Percentiles rank a stretch among this genome's conserved stretches.
These are phyloP conservation scores for Nissolia schottii DNA, from an alignment of 306 rosid genomes.

Conservation along the genomic window DNA sequence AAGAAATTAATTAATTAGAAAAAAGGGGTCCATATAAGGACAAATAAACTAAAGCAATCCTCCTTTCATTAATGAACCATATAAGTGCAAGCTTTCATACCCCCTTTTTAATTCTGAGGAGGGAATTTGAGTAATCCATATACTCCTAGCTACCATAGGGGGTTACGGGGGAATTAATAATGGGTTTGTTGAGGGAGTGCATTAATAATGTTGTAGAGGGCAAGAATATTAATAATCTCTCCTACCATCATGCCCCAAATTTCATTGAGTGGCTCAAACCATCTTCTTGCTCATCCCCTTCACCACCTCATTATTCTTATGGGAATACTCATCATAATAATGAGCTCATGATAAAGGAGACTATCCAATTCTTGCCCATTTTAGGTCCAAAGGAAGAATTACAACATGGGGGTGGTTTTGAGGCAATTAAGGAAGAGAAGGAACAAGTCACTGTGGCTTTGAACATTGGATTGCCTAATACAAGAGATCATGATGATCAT, in stretches of 20 bases:
- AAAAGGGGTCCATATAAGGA: constrained; percentile 33
- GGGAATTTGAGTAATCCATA: constrained; percentile 32
- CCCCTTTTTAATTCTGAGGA: constrained; percentile 38
- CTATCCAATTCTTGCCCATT: constrained; percentile 69
- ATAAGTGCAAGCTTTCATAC: constrained; percentile 44
- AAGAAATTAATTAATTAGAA: too few species aligned
- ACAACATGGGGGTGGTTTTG: constrained; percentile 33
- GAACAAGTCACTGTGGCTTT: constrained; percentile 63
- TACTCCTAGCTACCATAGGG: too few species aligned
- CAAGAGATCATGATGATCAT: background rate
- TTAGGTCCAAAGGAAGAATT: constrained; percentile 35
- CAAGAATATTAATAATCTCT: constrained; percentile 26
- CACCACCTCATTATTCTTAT: constrained; percentile 23
- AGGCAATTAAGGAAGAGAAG: constrained; percentile 51
- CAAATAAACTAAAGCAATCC: constrained; percentile 46
- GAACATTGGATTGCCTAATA: constrained; percentile 78
- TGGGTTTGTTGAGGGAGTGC: constrained; percentile 58
- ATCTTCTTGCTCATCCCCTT: constrained; percentile 34
- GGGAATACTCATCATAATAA: background rate
- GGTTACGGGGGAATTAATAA: constrained; percentile 34
- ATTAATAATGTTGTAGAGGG: constrained; percentile 42
- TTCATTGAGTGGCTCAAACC: constrained; percentile 98
- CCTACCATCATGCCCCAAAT: constrained; percentile 58
- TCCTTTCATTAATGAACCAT: constrained; percentile 36
- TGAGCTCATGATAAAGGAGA: constrained; percentile 27